A percentile compares a stretch with the other conserved stretches of the same genome.
These are phyloP conservation scores for Flaveria brownii DNA, from an alignment of 129 eudicot species.

Conservation along the genomic window DNA sequence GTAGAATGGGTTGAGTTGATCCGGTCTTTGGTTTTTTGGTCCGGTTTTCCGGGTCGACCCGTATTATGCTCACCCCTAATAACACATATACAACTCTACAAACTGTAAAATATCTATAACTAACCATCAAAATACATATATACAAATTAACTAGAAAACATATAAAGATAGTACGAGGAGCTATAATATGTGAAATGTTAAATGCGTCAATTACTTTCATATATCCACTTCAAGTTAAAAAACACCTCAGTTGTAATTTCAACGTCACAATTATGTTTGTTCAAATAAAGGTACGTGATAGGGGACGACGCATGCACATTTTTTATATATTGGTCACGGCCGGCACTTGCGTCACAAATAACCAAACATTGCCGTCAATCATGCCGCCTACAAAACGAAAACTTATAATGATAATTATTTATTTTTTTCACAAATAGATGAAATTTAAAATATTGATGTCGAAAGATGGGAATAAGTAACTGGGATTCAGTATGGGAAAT, in stretches of 20 bases:
- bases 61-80: too few relatives aligned
- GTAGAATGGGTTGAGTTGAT: too few relatives aligned
- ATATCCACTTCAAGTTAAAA: conserved; percentile 20
- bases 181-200: neutral
- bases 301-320: neutral
- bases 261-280: conserved; percentile 28
- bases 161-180: neutral
- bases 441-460: too few relatives aligned
- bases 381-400: conserved; percentile 6
- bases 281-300: conserved; percentile 22
- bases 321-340: neutral
- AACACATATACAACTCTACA: too few relatives aligned
- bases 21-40: too few relatives aligned
- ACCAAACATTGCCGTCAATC: conserved; percentile 24
- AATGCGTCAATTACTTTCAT: conserved; percentile 32
- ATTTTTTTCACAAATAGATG: neutral
- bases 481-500: neutral
- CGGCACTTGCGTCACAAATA: neutral
- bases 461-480: too few relatives aligned
- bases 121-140: too few relatives aligned
- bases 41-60: too few relatives aligned
- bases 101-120: too few relatives aligned
- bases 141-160: neutral
- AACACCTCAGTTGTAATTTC: conserved; percentile 8
- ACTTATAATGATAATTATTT: neutral